Conservation (phyloP, 164 flowering plant genomes). For the Dillenia suffruticosa region DNA sequence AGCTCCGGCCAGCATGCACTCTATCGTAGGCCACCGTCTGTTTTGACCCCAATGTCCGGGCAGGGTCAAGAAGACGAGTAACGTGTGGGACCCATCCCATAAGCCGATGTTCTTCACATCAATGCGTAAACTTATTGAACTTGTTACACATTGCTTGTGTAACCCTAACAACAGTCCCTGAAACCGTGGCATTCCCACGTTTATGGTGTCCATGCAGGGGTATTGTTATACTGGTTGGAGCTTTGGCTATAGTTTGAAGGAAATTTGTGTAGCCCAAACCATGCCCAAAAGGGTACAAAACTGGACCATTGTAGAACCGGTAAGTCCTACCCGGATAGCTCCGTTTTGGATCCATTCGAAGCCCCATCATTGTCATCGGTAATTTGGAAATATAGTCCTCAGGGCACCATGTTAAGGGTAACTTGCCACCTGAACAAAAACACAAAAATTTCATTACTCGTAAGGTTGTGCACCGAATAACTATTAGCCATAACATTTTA, state of each 20-base stretch:
- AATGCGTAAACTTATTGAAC: constrained; percentile 42
- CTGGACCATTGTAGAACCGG: constrained; percentile 81
- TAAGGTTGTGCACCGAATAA: too few species aligned
- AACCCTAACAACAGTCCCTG: constrained; percentile 47
- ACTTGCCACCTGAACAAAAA: constrained; percentile 56
- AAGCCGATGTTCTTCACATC: constrained; percentile 61
- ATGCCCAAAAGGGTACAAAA: constrained; percentile 84
- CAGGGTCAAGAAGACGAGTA: constrained; percentile 63
- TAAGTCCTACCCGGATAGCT: constrained; percentile 93
- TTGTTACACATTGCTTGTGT: constrained; percentile 60
- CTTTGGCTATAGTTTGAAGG: constrained; percentile 39
- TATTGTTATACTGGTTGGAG: constrained; percentile 45
- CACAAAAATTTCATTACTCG: neutral
- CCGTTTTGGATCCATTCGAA: constrained; percentile 47
- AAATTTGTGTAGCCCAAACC: constrained; percentile 78
- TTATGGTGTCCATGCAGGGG: constrained; percentile 45
- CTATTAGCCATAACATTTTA: too few species aligned
- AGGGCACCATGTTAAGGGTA: constrained; percentile 96
- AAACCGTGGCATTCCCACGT: constrained; percentile 16
- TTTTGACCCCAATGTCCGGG: constrained; percentile 72
- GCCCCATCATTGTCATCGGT: constrained; percentile 86
- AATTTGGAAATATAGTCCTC: constrained; percentile 50
- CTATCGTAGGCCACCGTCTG: constrained; percentile 74
- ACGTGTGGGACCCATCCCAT: constrained; percentile 61
- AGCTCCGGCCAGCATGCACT: constrained; percentile 40